Evolutionary conservation across 164 flowering plant species (phyloP).

Genomic region (Cinnamomum micranthum): DNA sequence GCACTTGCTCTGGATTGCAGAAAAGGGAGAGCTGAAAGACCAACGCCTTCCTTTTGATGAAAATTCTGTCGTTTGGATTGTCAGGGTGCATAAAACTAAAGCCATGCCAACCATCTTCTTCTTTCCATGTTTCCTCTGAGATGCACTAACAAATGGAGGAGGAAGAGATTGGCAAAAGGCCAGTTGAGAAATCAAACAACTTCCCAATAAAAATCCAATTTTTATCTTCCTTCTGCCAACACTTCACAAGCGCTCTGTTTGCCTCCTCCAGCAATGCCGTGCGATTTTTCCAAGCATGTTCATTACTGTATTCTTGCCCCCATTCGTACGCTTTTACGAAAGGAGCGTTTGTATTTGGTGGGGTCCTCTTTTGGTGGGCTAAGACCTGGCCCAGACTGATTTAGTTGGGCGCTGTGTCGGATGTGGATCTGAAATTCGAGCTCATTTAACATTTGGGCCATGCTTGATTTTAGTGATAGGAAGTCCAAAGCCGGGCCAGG

Average conservation of each 20-base stretch:
- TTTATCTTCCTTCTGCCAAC: background rate
- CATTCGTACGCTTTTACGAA: too few species aligned
- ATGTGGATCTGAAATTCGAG: too few species aligned
- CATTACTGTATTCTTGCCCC: too few species aligned
- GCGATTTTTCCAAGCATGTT: too few species aligned
- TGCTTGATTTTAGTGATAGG: too few species aligned
- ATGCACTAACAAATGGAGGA: slow-evolving; percentile 16
- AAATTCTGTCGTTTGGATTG: slow-evolving; percentile 18
- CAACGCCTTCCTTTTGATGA: slow-evolving; percentile 45
- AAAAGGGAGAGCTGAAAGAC: slow-evolving; percentile 59
- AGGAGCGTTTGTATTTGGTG: too few species aligned
- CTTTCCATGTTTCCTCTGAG: slow-evolving; percentile 3
- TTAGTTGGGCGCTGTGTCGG: too few species aligned
- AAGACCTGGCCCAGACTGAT: too few species aligned
- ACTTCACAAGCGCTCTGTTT: background rate
- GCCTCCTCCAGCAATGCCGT: background rate
- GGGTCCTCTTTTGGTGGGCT: too few species aligned
- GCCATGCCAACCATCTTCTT: slow-evolving; percentile 26
- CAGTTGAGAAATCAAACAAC: slow-evolving; percentile 28
- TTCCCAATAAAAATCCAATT: slow-evolving; percentile 11
- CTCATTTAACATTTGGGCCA: too few species aligned
- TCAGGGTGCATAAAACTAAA: slow-evolving; percentile 23
- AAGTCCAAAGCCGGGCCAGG: too few species aligned
- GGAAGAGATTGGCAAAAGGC: slow-evolving; percentile 16
- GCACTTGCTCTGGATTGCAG: slow-evolving; percentile 46